These are phyloP conservation scores for Neopestalotiopsis sp. DNA, from an alignment of 2,329 filamentous ascomycete species.

Conservation along the genomic window DNA sequence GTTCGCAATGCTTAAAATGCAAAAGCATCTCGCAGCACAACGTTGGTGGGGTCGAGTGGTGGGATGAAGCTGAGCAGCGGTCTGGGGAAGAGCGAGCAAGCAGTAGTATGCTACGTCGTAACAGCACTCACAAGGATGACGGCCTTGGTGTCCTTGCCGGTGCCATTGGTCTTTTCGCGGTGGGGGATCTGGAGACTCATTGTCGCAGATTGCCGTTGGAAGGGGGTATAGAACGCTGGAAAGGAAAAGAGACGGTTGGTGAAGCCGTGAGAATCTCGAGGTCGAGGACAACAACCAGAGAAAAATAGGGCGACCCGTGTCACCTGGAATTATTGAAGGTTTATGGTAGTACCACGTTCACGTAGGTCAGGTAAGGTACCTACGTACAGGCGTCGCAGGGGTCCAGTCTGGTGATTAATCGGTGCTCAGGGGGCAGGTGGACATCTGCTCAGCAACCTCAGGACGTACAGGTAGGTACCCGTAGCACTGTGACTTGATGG, in stretches of 20 bases:
- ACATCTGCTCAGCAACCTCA: neutral
- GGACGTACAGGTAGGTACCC: too few relatives aligned
- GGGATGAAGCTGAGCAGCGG: slow-evolving; percentile 10
- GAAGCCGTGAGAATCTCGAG: neutral
- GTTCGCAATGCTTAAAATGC: neutral
- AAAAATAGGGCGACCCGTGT: slow-evolving; percentile 4
- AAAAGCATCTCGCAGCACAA: slow-evolving; percentile 17
- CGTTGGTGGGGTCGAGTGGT: slow-evolving; percentile 24
- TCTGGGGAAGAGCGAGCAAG: slow-evolving; percentile 5
- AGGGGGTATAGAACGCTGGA: neutral
- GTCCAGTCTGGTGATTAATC: neutral
- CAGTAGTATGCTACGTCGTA: neutral
- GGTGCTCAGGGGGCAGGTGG: neutral
- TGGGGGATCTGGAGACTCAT: slow-evolving; percentile 66
- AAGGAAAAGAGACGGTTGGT: neutral
- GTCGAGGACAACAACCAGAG: slow-evolving; percentile 1
- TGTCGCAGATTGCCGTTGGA: slow-evolving; percentile 12
- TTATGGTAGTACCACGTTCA: slow-evolving; percentile 3
- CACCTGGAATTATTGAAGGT: slow-evolving; percentile 13
- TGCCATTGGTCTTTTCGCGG: slow-evolving; percentile 56
- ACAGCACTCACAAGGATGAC: slow-evolving; percentile 80
- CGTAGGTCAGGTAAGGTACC: neutral
- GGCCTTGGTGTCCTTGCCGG: slow-evolving; percentile 78
- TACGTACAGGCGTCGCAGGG: neutral
- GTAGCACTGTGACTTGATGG: too few relatives aligned